These are phyloP conservation scores for Russula foetens DNA, from an alignment of 768 basidiomycete species.

Conservation along the genomic window DNA sequence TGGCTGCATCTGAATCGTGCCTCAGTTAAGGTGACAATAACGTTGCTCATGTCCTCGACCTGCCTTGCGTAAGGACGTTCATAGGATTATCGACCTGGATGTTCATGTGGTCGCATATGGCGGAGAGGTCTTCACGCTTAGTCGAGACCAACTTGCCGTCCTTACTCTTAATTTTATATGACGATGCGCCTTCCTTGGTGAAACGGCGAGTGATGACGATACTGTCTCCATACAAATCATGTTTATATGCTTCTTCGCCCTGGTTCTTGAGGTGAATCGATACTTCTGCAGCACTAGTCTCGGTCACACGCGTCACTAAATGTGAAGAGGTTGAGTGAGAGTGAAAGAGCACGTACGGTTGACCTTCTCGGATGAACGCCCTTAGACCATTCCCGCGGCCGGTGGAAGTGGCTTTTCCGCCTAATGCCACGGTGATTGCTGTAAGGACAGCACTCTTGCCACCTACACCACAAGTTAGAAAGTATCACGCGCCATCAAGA, in stretches of 20 bases:
- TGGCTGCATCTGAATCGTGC: slow-evolving; percentile 7
- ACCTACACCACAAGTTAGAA: slow-evolving; percentile 38
- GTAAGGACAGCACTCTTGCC: slow-evolving; percentile 94
- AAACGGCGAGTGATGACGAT: slow-evolving; percentile 82
- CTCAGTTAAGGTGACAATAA: background rate
- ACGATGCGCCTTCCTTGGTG: slow-evolving; percentile 61
- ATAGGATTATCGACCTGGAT: slow-evolving; percentile 96
- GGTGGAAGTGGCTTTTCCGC: slow-evolving; percentile 87
- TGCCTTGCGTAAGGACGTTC: slow-evolving; percentile 87
- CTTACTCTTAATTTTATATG: slow-evolving; percentile 76
- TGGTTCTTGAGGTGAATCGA: slow-evolving; percentile 80
- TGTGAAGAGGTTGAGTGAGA: background rate
- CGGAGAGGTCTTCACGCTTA: slow-evolving; percentile 77
- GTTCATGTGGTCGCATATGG: slow-evolving; percentile 92
- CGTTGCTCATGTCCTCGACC: background rate
- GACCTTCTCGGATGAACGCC: slow-evolving; percentile 79
- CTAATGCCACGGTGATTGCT: slow-evolving; percentile 87
- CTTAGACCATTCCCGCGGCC: slow-evolving; percentile 83
- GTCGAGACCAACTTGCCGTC: slow-evolving; percentile 59
- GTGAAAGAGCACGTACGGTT: slow-evolving; percentile 46
- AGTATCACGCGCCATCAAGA: background rate
- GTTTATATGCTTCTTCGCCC: slow-evolving; percentile 84
- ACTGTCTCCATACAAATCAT: slow-evolving; percentile 74
- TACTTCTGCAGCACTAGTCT: slow-evolving; percentile 57
- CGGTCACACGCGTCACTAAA: slow-evolving; percentile 1